Base-by-base conservation (phyloP, 257 asterid species). In the Cruciata laevipes region DNA sequence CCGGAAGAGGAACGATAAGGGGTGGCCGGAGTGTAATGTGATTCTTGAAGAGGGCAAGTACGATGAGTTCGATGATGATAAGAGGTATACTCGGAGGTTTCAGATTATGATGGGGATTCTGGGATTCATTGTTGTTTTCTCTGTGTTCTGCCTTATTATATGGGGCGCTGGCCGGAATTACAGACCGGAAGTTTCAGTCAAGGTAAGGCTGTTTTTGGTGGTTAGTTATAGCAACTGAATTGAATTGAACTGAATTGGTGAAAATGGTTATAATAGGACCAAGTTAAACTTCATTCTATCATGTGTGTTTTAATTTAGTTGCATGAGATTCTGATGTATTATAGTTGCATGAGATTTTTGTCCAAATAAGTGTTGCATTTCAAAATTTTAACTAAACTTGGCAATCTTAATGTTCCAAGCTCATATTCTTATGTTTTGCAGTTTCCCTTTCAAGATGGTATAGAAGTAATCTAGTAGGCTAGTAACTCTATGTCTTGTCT, bases 11-110 rank as follows among this genome's bases (percentile, higher is more conserved):
- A 93, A 90, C 65, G 97, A 93, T 4, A 93, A 93, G 76, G 99
- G 97, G 20, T 93, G 99, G 99, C 97, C 96, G 11, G 97, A 93
- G 78, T 93, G 99, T 61, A 73, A 88, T 76, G 99, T 93, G 74
- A 90, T 93, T 23, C 10, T 83, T 58, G 99, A 93, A 66, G 99
- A 93, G 35, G 99, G 99, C 11, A 86, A 81, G 51, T 90, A 88
- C 49, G 96, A 87, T 35, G 98, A 87, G 21, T 79, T 79, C 21
- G 96, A 88, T 67, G 86, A 87, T 23, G 90, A 81, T 0, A 84
- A 88, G 85, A 79, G 77, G 10, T 83, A 63, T 31, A 88, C 86
- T 13, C 69, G 97, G 33, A 72, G 96, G 30, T 87, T 83, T 66
- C 99, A 93, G 77, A 86, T 85, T 35, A 47, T 88, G 87, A 75